Evolutionary conservation across 2,329 filamentous ascomycete genomes (phyloP), one percentile per base, ranked within the genome.

Genomic region (Phyllosticta citribraziliensis): DNA sequence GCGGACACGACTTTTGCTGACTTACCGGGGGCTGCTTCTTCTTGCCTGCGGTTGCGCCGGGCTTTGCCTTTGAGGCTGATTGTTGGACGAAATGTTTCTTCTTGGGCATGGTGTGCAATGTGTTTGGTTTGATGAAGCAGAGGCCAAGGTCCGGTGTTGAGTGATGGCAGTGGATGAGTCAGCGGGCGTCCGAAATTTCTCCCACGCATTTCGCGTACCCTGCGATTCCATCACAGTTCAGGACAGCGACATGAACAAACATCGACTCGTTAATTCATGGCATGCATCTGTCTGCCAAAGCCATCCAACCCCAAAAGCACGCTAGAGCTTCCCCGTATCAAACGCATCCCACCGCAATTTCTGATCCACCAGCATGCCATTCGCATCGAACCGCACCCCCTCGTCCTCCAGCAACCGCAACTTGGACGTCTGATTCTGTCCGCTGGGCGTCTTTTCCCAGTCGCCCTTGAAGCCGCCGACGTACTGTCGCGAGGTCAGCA

Each of bases 381-480:
- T 78, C 12, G 72, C 78, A 69, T 88, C 82, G 66, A 90, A 84
- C 65, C 73, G 74, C 10, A 90, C 83, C 1, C 87, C 88, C 72
- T 90, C 88, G 1, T 74, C 76, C 63, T 78, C 76, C 64, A 91
- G 71, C 58, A 90, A 69, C 64, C 73, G 71, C 68, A 83, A 79
- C 78, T 89, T 89, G 74, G 86, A 84, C 35, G 80, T 79, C 62
- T 87, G 79, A 56, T 84, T 85, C 59, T 81, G 79, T 1, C 82
- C 82, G 66, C 84, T 79, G 0, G 83, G 83, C 11, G 62, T 84
- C 60, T 79, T 79, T 3, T 84, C 80, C 79, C 84, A 85, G 65
- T 83, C 80, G 2, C 87, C 87, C 72, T 86, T 84, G 76, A 89
- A 90, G 0, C 87, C 87, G 52, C 88, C 88, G 22, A 91, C 69